Percentiles rank a stretch among this genome's conserved stretches.
Conservation (phyloP, 2,329 filamentous ascomycete species). For the Exophiala viscosa region DNA sequence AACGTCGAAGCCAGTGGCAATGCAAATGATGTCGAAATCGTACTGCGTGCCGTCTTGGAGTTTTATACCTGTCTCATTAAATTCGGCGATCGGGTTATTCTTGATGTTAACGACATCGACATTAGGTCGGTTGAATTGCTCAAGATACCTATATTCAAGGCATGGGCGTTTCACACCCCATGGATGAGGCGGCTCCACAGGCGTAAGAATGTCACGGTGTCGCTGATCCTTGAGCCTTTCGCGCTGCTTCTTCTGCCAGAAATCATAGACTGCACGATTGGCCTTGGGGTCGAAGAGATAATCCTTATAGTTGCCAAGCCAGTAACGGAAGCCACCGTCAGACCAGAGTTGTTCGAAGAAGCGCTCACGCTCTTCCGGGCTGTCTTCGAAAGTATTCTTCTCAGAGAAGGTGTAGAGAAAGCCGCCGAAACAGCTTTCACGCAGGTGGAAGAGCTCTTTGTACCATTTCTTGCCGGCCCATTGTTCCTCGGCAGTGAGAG, state of each 20-base stretch:
- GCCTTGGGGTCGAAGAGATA: constrained; percentile 44
- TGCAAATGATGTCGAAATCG: constrained; percentile 41
- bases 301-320: constrained; percentile 53
- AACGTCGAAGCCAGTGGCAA: constrained; percentile 45
- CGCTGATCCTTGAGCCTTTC: constrained; percentile 49
- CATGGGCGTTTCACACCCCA: constrained; percentile 53
- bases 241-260: constrained; percentile 54
- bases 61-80: constrained; percentile 42
- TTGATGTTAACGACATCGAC: constrained; percentile 39
- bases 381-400: constrained; percentile 49
- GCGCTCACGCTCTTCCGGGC: constrained; percentile 36
- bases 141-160: constrained; percentile 51
- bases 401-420: constrained; percentile 59
- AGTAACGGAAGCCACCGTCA: constrained; percentile 57
- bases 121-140: constrained; percentile 42
- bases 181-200: constrained; percentile 49
- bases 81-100: constrained; percentile 37
- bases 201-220: constrained; percentile 53
- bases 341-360: constrained; percentile 50
- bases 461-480: constrained; percentile 43
- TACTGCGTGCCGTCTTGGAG: constrained; percentile 38
- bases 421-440: constrained; percentile 38
- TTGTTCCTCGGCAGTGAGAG: constrained; percentile 50
- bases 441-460: constrained; percentile 22
- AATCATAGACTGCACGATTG: constrained; percentile 53